These are phyloP conservation scores for Protomyces lactucae-debilis DNA, from an alignment of 1,139 yeast genomes.

Conservation along the genomic window DNA sequence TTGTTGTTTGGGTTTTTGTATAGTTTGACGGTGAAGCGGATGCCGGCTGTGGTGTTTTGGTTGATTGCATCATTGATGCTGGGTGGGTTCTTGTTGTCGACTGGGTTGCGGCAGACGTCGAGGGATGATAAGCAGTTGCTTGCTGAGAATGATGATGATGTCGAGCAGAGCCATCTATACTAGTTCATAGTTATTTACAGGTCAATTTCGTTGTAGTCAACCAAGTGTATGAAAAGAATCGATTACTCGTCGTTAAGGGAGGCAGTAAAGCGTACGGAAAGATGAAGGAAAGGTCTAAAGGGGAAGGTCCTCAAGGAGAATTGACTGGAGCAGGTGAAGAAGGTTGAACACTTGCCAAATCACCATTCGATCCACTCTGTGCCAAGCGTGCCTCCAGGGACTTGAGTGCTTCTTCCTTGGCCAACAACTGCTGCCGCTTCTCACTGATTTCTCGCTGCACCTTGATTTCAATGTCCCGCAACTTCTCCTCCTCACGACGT, in stretches of 20 bases:
- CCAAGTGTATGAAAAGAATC: too few relatives aligned
- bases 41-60: constrained; percentile 38
- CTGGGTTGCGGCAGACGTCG: constrained; percentile 7
- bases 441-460: constrained; percentile 83
- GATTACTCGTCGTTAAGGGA: not conserved
- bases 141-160: not conserved
- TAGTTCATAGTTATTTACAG: not conserved
- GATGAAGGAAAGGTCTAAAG: not conserved
- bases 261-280: not conserved
- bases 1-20: constrained; percentile 37
- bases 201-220: not conserved
- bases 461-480: constrained; percentile 51
- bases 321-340: not conserved
- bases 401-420: constrained; percentile 81
- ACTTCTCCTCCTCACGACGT: constrained; percentile 43
- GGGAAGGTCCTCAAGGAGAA: not conserved
- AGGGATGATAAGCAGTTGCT: not conserved
- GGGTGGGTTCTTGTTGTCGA: constrained; percentile 4
- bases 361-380: constrained; percentile 22
- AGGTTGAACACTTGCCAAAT: not conserved
- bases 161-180: not conserved
- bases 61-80: constrained; percentile 29
- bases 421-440: constrained; percentile 77
- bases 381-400: constrained; percentile 68
- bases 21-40: constrained; percentile 35